A percentile compares a stretch with the other conserved stretches of the same genome.
Evolutionary conservation across 208 protist species (phyloP).

Genomic region (Trypanosoma congolense): DNA sequence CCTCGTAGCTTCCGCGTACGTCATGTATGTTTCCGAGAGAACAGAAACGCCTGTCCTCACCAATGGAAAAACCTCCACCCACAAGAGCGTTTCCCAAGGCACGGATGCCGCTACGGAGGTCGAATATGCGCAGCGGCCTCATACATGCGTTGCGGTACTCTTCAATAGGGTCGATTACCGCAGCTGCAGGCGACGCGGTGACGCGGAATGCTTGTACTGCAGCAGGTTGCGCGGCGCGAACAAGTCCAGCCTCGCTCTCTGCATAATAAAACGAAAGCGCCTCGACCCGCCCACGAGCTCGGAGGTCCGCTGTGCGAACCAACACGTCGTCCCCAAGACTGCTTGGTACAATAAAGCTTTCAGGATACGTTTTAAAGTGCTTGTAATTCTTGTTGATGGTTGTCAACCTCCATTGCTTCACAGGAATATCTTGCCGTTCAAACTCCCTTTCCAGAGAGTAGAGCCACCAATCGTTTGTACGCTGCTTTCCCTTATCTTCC

Average conservation of each 20-base stretch:
- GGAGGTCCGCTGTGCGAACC: constrained; percentile 15
- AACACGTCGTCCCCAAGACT: constrained; percentile 15
- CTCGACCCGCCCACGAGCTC: constrained; percentile 64
- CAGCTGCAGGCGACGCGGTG: constrained; percentile 6
- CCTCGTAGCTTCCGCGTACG: constrained; percentile 26
- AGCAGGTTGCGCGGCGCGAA: constrained; percentile 70
- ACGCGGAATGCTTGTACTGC: constrained; percentile 15
- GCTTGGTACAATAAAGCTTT: constrained; percentile 39
- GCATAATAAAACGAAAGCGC: constrained; percentile 63
- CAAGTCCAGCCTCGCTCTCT: constrained; percentile 35
- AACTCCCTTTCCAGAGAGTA: constrained; percentile 40
- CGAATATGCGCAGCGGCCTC: constrained; percentile 27
- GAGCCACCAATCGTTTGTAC: constrained; percentile 32
- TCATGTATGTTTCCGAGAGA: constrained; percentile 46
- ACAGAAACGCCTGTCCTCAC: constrained; percentile 24
- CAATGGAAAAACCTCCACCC: constrained; percentile 35
- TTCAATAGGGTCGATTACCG: constrained; percentile 10
- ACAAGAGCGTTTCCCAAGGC: constrained; percentile 32
- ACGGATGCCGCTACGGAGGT: constrained; percentile 29
- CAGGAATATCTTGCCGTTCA: constrained; percentile 25
- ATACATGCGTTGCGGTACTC: constrained; percentile 10
- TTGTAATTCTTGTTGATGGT: constrained; percentile 28
- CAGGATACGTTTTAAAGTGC: constrained; percentile 47
- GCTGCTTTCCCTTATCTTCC: not conserved
- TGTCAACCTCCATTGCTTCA: constrained; percentile 30